A percentile compares a stretch with the other conserved stretches of the same genome.
phyloP scores from a whole-genome alignment of 225 moss, liverwort and hornwort species.

The Sphagnum tenellum region DNA sequence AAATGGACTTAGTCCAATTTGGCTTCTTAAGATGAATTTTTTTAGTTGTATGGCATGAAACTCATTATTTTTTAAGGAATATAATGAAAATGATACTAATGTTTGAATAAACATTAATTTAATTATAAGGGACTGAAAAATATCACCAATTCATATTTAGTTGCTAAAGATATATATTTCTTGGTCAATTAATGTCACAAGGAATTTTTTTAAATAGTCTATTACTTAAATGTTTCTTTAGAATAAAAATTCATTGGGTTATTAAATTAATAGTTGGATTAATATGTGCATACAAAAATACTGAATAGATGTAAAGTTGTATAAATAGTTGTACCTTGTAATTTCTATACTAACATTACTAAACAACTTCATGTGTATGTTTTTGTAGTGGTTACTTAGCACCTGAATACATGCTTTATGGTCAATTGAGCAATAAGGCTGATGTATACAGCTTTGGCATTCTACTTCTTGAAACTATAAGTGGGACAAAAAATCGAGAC shows the following conservation, averaged over 20 bases:
- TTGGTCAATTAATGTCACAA: no score
- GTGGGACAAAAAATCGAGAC: constrained; percentile 4
- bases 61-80: neutral
- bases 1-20: no score
- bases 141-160: neutral
- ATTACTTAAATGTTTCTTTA: no score
- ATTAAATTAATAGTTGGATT: neutral
- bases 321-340: no score
- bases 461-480: constrained; percentile 7
- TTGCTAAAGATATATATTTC: no score
- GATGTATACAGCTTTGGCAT: constrained; percentile 11
- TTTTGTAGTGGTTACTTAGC: constrained; percentile 20
- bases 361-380: neutral
- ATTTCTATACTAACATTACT: no score
- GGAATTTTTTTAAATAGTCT: no score
- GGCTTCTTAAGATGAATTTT: neutral
- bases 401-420: constrained; percentile 12
- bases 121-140: neutral
- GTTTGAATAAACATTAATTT: no score
- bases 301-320: no score
- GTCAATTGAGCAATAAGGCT: constrained; percentile 9
- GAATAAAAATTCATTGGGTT: neutral
- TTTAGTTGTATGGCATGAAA: neutral
- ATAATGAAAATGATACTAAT: no score
- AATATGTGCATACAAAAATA: neutral